Evolutionary conservation across 1,284 basidiomycete genomes (phyloP), one percentile per base, ranked within the genome.

Genomic region (Dichomitus squalens): DNA sequence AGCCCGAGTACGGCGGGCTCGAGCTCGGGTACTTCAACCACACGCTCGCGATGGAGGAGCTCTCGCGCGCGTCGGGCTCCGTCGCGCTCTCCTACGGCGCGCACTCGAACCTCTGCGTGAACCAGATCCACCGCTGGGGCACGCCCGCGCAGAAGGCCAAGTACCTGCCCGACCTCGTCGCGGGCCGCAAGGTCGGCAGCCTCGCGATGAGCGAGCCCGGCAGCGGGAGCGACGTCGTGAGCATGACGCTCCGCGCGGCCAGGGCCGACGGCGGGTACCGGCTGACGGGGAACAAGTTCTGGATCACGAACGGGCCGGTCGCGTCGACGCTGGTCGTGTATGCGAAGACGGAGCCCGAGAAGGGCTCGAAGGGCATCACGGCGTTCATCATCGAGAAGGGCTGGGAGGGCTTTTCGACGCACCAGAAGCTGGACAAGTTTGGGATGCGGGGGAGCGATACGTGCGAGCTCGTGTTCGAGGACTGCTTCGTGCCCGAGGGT

Each of bases 381-480:
- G 87, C 95, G 0, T 98, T 98, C 75, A 87, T 98, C 63, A 79
- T 98, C 57, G 94, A 97, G 75, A 87, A 84, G 39, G 85, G 75
- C 1, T 92, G 86, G 72, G 73, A 82, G 34, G 96, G 96, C 5
- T 98, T 98, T 75, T 92, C 92, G 14, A 92, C 92, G 1, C 88
- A 91, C 64, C 92, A 90, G 63, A 95, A 95, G 67, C 79, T 98
- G 20, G 95, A 98, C 76, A 98, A 98, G 73, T 87, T 98, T 67
- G 95, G 95, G 1, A 98, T 98, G 95, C 80, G 96, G 60, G 96
- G 96, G 39, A 93, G 90, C 56, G 95, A 97, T 69, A 98, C 95
- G 0, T 95, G 93, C 67, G 95, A 97, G 73, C 78, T 98, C 29
- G 88, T 96, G 33, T 98, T 98, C 65, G 93, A 97, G 68, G 83